Evolutionary conservation across 2,329 filamentous ascomycete genomes (phyloP).

Genomic region (Volutella citrinella): DNA sequence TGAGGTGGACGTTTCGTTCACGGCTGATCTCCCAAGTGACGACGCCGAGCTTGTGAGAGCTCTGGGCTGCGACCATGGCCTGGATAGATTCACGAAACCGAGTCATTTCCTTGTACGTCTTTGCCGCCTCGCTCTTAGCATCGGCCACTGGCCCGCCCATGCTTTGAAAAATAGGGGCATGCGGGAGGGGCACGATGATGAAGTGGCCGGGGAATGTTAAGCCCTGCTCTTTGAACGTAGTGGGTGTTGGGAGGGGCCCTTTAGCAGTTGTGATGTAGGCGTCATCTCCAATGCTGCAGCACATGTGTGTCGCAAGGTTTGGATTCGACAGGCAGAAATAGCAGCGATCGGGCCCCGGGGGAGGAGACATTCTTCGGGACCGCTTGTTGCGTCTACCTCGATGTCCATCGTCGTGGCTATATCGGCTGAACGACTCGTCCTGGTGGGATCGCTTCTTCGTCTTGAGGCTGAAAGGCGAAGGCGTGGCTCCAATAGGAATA

Average conservation of each 20-base stretch:
- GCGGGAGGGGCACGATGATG: conserved; percentile 84
- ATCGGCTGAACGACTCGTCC: conserved; percentile 53
- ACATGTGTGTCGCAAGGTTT: conserved; percentile 79
- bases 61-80: conserved; percentile 64
- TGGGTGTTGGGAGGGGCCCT: conserved; percentile 72
- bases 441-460: conserved; percentile 55
- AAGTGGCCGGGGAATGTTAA: conserved; percentile 81
- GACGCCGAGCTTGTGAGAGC: conserved; percentile 64
- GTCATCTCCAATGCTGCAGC: conserved; percentile 84
- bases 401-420: conserved; percentile 43
- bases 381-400: conserved; percentile 45
- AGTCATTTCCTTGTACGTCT: conserved; percentile 76
- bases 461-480: conserved; percentile 64
- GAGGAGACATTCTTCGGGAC: conserved; percentile 48
- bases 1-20: conserved; percentile 75
- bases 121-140: conserved; percentile 51
- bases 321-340: conserved; percentile 95
- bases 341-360: conserved; percentile 73
- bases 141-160: conserved; percentile 58
- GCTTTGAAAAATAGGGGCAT: conserved; percentile 69
- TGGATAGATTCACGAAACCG: conserved; percentile 76
- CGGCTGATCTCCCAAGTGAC: conserved; percentile 94
- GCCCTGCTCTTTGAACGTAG: conserved; percentile 62
- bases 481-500: conserved; percentile 69
- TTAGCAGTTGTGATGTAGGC: conserved; percentile 90